phyloP scores from a whole-genome alignment of 192 early-diverging fungal species.

The Geranomyces variabilis region DNA sequence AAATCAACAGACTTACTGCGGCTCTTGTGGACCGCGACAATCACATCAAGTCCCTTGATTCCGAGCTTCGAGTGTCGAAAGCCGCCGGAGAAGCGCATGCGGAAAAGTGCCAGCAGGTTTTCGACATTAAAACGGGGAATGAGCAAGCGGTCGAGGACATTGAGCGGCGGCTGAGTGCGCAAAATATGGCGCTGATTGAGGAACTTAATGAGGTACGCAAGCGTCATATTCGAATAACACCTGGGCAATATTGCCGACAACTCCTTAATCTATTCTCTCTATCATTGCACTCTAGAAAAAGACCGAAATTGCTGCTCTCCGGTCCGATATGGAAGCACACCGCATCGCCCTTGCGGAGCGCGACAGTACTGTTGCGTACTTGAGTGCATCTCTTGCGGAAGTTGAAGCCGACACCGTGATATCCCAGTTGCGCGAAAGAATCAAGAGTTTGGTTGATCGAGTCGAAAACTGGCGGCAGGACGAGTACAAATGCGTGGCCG shows the following conservation, averaged over 20 bases:
- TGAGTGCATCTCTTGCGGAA: not conserved
- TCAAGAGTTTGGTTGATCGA: not conserved
- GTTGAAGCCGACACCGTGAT: not conserved
- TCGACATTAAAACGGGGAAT: not conserved
- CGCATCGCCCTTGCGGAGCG: not conserved
- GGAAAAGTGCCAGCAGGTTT: not conserved
- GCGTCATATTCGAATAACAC: no score
- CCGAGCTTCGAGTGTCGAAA: not conserved
- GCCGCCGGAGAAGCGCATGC: not conserved
- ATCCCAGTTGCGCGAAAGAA: conserved; percentile 5
- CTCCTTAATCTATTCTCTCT: no score
- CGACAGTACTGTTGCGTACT: not conserved
- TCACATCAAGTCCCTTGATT: not conserved
- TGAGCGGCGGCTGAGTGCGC: no score
- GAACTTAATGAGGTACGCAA: no score
- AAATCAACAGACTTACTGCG: not conserved
- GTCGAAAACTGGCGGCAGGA: conserved; percentile 3
- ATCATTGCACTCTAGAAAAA: no score
- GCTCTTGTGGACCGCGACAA: not conserved
- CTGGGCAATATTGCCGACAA: no score
- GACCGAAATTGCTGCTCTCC: not conserved
- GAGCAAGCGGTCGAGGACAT: not conserved
- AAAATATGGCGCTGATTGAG: no score
- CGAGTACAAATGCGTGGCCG: not conserved
- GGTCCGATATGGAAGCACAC: not conserved